Percentiles rank a stretch among this genome's conserved stretches.
Conservation (phyloP, 1,284 basidiomycete species). For the Kwoniella shivajii region DNA sequence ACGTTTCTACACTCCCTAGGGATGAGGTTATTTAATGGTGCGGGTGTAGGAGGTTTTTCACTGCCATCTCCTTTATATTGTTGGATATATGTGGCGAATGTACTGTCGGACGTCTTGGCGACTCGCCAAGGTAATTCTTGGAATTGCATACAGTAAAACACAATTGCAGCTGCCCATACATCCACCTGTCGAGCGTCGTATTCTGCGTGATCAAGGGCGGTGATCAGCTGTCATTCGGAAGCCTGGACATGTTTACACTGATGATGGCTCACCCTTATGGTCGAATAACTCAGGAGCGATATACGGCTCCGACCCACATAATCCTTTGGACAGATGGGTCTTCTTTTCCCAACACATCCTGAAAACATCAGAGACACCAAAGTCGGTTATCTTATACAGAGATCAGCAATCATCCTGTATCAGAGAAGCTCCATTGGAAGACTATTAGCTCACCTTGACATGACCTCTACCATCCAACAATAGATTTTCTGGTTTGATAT, state of each 20-base stretch:
- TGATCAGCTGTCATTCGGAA: not conserved
- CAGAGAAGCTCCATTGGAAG: not conserved
- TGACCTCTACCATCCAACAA: slow-evolving; percentile 91
- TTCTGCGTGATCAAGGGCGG: slow-evolving; percentile 60
- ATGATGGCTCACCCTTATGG: slow-evolving; percentile 76
- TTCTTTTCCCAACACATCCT: slow-evolving; percentile 97
- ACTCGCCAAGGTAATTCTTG: slow-evolving; percentile 96
- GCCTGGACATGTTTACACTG: not conserved
- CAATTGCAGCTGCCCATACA: slow-evolving; percentile 95
- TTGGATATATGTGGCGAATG: slow-evolving; percentile 80
- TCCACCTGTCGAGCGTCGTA: slow-evolving; percentile 97
- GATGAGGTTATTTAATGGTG: slow-evolving; percentile 75
- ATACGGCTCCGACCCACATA: slow-evolving; percentile 97
- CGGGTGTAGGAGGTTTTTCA: slow-evolving; percentile 35
- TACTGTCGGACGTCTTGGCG: slow-evolving; percentile 78
- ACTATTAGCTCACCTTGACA: slow-evolving; percentile 65
- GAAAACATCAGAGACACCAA: slow-evolving; percentile 97
- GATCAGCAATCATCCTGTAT: not conserved
- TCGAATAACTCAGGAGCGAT: slow-evolving; percentile 98
- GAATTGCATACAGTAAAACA: slow-evolving; percentile 98
- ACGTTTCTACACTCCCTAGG: slow-evolving; percentile 82
- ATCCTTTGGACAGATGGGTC: slow-evolving; percentile 93
- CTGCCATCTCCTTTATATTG: slow-evolving; percentile 56
- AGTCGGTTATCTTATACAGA: slow-evolving; percentile 79
- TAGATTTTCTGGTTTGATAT: slow-evolving; percentile 97